Base-by-base conservation (phyloP, 228 moss, liverwort and hornwort species). In the Sphagnum fallax region DNA sequence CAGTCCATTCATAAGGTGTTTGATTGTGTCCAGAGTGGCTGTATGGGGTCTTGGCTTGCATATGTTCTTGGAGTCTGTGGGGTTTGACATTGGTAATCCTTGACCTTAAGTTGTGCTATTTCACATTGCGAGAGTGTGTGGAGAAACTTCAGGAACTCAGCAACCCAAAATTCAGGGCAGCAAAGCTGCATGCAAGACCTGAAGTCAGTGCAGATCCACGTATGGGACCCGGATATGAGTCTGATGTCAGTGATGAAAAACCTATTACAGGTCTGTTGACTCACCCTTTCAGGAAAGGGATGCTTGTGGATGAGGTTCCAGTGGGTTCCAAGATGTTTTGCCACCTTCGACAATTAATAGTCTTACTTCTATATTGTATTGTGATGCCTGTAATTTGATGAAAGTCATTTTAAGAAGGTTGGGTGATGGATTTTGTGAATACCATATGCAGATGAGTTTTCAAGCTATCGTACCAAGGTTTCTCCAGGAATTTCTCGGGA, bases 91-190 rank as follows among this genome's bases (percentile, higher is more conserved):
- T 32, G 32, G 32, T 32, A 32, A 57, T 72, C 80, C 80, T 78
- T 78, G 66, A 80, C 80, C 72, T 62, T 62, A 10, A 5, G 4
- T 48, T 32, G 32, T 32, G 52, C 13, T 16, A 52, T 13, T 75
- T 77, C 69, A 98, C 97, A 60, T 79, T 98, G 71, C 85, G 97
- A 47, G 97, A 98, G 49, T 98, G 97, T 72, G 91, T 98, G 66
- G 97, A 98, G 79, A 98, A 84, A 74, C 81, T 98, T 48, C 93
- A 98, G 87, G 93, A 93, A 72, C 85, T 98, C 0, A 90, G 84
- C 49, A 91, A 84, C 71, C 89, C 97, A 52, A 57, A 76, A 8
- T 98, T 98, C 60, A 87, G 91, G 67, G 84, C 74, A 64, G 76
- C 91, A 6, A 93, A 92, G 73, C 52, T 93, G 32, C 87, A 85